Evolutionary conservation across 805 yeast genomes (phyloP).

Genomic region (Clavispora phyllophila): DNA sequence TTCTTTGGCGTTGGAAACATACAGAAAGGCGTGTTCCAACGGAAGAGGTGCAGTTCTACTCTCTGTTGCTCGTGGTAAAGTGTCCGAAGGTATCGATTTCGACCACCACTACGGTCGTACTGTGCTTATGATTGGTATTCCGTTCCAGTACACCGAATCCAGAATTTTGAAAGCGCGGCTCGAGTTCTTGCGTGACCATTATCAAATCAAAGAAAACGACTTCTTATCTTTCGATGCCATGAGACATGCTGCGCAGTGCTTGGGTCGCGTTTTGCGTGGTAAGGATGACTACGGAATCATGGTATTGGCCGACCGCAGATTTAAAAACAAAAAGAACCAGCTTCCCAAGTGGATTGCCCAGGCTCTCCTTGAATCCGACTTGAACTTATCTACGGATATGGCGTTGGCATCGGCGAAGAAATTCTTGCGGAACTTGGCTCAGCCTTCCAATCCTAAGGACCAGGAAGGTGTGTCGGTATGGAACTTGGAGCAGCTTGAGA

Average conservation of each 20-base stretch:
- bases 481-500: constrained; percentile 65
- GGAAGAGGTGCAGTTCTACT: constrained; percentile 96
- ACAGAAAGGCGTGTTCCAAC: constrained; percentile 92
- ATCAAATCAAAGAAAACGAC: constrained; percentile 88
- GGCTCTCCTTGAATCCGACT: constrained; percentile 85
- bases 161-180: constrained; percentile 91
- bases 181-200: constrained; percentile 89
- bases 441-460: constrained; percentile 83
- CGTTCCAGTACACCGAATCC: constrained; percentile 97
- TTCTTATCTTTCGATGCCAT: constrained; percentile 96
- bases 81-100: constrained; percentile 98
- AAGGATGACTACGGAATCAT: constrained; percentile 98
- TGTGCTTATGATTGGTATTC: constrained; percentile 97
- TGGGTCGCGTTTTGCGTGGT: constrained; percentile 96
- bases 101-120: constrained; percentile 98
- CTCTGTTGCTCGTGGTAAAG: constrained; percentile 98
- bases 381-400: constrained; percentile 93
- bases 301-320: constrained; percentile 95
- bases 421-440: constrained; percentile 89
- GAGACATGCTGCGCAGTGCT: constrained; percentile 99
- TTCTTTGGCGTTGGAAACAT: constrained; percentile 89
- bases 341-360: constrained; percentile 97
- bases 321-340: constrained; percentile 78
- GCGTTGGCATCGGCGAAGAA: constrained; percentile 92
- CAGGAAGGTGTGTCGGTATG: constrained; percentile 94